Base-by-base conservation (phyloP, 2,329 filamentous ascomycete species). In the Shiraia sp. region DNA sequence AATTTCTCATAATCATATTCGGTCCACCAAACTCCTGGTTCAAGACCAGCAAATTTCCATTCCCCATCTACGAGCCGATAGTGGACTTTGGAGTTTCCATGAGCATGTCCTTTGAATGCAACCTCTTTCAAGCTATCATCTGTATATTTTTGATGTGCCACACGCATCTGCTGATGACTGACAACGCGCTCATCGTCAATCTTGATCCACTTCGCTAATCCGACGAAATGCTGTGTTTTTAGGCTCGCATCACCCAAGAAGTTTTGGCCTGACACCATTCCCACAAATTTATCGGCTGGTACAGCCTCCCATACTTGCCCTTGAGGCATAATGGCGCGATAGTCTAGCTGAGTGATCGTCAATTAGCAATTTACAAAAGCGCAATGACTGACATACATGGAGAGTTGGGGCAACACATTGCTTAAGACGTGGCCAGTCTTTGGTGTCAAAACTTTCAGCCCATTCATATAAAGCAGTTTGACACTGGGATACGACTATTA, bases 211-310 rank as follows among this genome's bases (percentile, higher is more conserved):
- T 41, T 45, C 4, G 38, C 33, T 8, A 30, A 32, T 6, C 49
- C 49, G 16, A 49, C 29, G 22, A 49, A 43, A 29, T 51, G 49
- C 27, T 45, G 45, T 23, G 49, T 43, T 14, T 49, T 46, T 10
- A 51, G 14, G 14, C 29, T 38, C 5, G 36, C n/a, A 25, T 51
- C 44, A 12, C 49, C 49, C 8, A 51, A 26, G 10, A 51, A 40
- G 5, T 37, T 32, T 10, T 34, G 42, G 29, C 33, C 33, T 10
- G 37, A 43, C 5, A 40, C 36, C 23, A 51, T 40, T 14, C 31
- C 29, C n/a, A 46, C 24, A 15, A 44, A 51, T 7, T 51, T 45
- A 6, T 36, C 31, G 1, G 35, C 42, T 25, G 32, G 36, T 61
- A 13, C 47, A 52, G 28, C 39, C 13, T 47, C 44, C 44, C 44